Base-by-base conservation (phyloP, 2,329 filamentous ascomycete genomes). In the Didymella pomorum region DNA sequence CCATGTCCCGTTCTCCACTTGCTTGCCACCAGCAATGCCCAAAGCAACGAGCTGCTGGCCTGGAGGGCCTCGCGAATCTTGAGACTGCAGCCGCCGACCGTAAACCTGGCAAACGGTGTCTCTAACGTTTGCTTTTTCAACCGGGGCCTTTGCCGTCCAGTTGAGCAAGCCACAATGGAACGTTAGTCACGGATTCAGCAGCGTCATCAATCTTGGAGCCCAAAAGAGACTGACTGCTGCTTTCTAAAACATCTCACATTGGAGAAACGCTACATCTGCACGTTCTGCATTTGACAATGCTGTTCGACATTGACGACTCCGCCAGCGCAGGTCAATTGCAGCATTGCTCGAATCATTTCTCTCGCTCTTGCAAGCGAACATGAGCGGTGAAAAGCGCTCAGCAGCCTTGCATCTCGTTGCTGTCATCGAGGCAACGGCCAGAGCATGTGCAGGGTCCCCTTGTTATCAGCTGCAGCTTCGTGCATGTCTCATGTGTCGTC, bases 221-320 rank as follows among this genome's bases (percentile, higher is more conserved):
- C 29, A 45, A 62, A 62, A 33, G 21, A 54, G 52, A 61, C 23
- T 26, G 29, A 37, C 39, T 55, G 58, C 60, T 54, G 42, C 56
- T 28, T 31, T 45, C 26, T 35, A 53, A 65, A 39, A 65, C 53
- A 60, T 55, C 39, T 47, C 33, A 26, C 45, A 35, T 52, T 25
- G 25, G 20, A 44, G 41, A 45, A 33, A 46, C 56, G 56, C 56
- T 58, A 46, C 50, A 48, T 46, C 56, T 58, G 68, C 69, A 72
- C 68, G 69, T 70, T 70, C 65, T 66, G 60, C 59, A 59, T 61
- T 44, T 61, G 61, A 60, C 64, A 62, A 64, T 52, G 62, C 57
- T 64, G 63, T 65, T 67, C 62, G 57, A 69, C 69, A 61, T 66
- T 56, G 50, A 58, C 61, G 57, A 60, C 54, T 52, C 47, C 46